Base-by-base conservation (phyloP, 75 land plant genomes). In the Pinus tabuliformis region DNA sequence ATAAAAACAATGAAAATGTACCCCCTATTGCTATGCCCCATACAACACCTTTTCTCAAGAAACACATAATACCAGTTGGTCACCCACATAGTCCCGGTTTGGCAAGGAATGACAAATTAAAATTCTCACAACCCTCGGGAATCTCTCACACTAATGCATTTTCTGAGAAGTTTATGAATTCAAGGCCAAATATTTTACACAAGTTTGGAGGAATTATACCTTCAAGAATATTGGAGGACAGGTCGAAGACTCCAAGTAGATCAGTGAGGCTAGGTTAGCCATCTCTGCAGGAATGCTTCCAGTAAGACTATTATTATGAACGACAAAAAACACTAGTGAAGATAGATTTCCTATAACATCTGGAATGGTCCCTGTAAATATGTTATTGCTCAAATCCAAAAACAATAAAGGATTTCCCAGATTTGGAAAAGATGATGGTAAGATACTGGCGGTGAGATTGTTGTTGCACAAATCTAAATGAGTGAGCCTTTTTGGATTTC, bases 401-500 rank as follows among this genome's bases (percentile, higher is more conserved):
- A 83, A 39, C 33, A 78, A 56, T 36, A 86, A 73, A 54, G 79
- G 70, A 37, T 80, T 62, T 22, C 77, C 37, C 30, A 26, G 22
- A 49, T 42, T 37, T 20, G 33, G 61, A 62, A 61, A 77, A 56
- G 37, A 73, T 30, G 62, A 39, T 58, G 4, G 63, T 26, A 70
- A 57, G 11, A 86, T n/a, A 7, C 18, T 14, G n/a, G 85, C 88
- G 33, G 78, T 72, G 37, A 91, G 74, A 28, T 70, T 61, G 77
- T 91, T 91, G 56, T 33, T 36, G 72, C 92, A 86, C 57, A 84
- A 72, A 61, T 86, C 89, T n/a, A 91, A 39, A 75, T 84, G 83
- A 20, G 85, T 72, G 6, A 91, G 78, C 16, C 80, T 80, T 49
- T 78, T 74, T 15, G 87, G 75, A 36, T 77, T 75, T 30, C 82